Evolutionary conservation across 163 green algal genomes (phyloP), one percentile per base, ranked within the genome.

Genomic region (Chlorella variabilis): DNA sequence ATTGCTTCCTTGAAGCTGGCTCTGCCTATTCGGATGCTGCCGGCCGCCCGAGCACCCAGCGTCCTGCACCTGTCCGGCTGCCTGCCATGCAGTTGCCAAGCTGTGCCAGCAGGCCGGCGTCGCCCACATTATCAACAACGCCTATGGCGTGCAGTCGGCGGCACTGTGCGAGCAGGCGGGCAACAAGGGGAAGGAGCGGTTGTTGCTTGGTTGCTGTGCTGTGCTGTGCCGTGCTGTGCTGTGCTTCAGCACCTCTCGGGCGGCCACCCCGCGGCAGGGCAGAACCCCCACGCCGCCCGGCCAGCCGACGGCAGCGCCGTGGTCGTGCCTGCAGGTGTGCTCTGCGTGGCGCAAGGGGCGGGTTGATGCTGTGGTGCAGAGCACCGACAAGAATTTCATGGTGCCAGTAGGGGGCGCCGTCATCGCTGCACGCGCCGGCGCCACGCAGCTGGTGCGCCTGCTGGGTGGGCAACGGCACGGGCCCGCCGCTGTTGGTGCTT

Each of bases 371-470:
- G 86, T 99, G 25, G 90, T 99, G 4, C 95, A 98, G 85, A 95
- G 86, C 84, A 98, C 94, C 27, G 96, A 99, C 89, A 99, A 99
- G 87, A 99, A 99, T 85, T 99, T 99, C 89, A 95, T 99, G 91
- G 96, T 98, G 61, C 95, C 95, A 25, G 95, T 99, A 4, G 96
- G 96, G 0, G 96, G 96, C 2, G 91, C 95, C 13, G 38, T 99
- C 1, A 83, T 98, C 17, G 87, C 90, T 20, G 91, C 90, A 0
- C 42, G 51, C 6, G n/a, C 45, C 0, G 39, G 58, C 42, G 17
- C 42, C 34, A 78, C 34, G 3, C 58, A 65, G 77, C 80, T 69
- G 85, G 61, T 75, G 73, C 73, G 70, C 63, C 4, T 4, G 63
- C 59, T 17, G 6, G 15, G 59, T 18, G 29, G 7, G 59, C 59